Base-by-base conservation (phyloP, 1,284 basidiomycete species). In the Boletus sp. region DNA sequence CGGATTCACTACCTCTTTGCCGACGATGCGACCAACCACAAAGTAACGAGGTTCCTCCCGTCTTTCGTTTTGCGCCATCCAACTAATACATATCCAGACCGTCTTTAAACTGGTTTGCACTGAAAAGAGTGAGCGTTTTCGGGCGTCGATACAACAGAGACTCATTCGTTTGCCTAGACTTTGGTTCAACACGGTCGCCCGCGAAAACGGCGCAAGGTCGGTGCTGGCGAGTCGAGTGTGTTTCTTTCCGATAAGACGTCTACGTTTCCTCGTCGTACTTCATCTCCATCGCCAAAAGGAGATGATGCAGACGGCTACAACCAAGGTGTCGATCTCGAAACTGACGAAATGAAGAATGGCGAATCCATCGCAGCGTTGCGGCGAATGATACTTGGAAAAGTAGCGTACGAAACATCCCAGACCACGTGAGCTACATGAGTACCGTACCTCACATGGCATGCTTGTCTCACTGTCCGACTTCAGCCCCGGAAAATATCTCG, bases 401-500 rank as follows among this genome's bases (percentile, higher is more conserved):
- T 80, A 8, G 73, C 78, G 21, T 78, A 80, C 60, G 74, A 77
- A 7, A 67, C 76, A 6, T 68, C 71, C 25, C 83, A 85, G 64
- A 68, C 76, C 64, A 68, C 74, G 87, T 88, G 71, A 72, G 85
- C 7, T 31, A 6, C 21, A 7, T 30, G 16, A 19, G 43, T 51
- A 9, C 50, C 35, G 52, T 44, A 28, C 48, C 43, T 43, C 19
- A 61, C 14, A 9, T 44, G n/a, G n/a, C n/a, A n/a, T n/a, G n/a
- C n/a, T 55, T 40, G 14, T 55, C 61, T 56, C 23, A 59, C 38
- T 37, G n/a, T 54, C 40, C 30, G 44, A 14, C 23, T 23, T 21
- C 61, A 93, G 90, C 59, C 85, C 87, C 2, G 93, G 91, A 52
- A 89, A 87, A 73, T 95, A 90, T 65, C 76, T 97, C 33, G 89